phyloP scores from a whole-genome alignment of 2,329 filamentous ascomycete genomes.

The Knufia petricola region DNA sequence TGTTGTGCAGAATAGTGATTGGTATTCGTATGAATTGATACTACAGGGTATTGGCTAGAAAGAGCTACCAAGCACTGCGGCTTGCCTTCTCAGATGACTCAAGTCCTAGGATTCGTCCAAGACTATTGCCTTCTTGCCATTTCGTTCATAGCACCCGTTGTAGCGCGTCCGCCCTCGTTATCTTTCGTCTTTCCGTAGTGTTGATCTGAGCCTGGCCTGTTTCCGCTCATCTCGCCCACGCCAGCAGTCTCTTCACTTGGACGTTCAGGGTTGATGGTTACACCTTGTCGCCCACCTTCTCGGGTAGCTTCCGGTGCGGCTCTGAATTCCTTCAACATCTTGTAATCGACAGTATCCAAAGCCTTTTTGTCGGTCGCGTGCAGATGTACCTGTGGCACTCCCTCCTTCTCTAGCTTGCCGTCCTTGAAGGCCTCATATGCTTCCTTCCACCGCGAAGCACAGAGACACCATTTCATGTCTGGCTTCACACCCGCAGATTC shows the following conservation, averaged over 20 bases:
- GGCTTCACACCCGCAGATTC: conserved; percentile 44
- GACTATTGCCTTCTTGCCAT: not conserved
- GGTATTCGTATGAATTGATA: too few relatives aligned
- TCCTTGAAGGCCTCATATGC: conserved; percentile 46
- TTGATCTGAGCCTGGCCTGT: not conserved
- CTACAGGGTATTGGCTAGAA: too few relatives aligned
- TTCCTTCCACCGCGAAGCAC: conserved; percentile 51
- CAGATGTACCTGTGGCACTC: conserved; percentile 25
- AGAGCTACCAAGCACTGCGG: too few relatives aligned
- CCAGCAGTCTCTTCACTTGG: not conserved
- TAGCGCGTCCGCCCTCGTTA: not conserved
- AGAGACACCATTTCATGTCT: conserved; percentile 56
- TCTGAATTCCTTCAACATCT: conserved; percentile 28
- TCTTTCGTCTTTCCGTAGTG: not conserved
- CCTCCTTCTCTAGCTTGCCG: conserved; percentile 25
- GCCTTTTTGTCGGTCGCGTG: conserved; percentile 31
- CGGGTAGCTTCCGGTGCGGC: conserved; percentile 20
- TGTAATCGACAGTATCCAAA: conserved; percentile 26
- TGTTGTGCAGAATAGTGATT: too few relatives aligned
- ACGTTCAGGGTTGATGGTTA: not conserved
- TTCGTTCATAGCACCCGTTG: not conserved
- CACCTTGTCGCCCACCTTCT: conserved; percentile 3
- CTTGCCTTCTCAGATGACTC: too few relatives aligned
- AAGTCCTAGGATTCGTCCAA: too few relatives aligned
- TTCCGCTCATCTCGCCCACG: not conserved